Evolutionary conservation across 1,284 basidiomycete genomes (phyloP).

Genomic region (Kalmanozyma brasiliensis): DNA sequence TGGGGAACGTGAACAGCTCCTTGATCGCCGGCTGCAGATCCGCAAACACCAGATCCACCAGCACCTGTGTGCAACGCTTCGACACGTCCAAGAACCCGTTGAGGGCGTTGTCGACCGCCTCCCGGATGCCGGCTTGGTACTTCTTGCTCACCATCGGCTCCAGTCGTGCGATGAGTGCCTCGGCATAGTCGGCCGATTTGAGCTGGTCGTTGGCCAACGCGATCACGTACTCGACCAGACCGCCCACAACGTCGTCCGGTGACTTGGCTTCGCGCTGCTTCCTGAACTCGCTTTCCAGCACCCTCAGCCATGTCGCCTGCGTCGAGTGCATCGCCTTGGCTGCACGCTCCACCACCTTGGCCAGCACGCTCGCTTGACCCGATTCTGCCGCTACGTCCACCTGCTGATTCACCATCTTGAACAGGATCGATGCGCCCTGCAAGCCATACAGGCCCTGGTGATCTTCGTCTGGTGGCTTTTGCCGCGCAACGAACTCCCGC

Average conservation of each 20-base stretch:
- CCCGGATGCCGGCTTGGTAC: slow-evolving; percentile 84
- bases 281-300: slow-evolving; percentile 86
- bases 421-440: slow-evolving; percentile 92
- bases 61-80: slow-evolving; percentile 91
- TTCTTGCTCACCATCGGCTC: slow-evolving; percentile 93
- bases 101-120: slow-evolving; percentile 91
- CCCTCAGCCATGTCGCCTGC: slow-evolving; percentile 87
- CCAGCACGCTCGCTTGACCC: slow-evolving; percentile 90
- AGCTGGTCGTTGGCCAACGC: slow-evolving; percentile 99
- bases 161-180: slow-evolving; percentile 83
- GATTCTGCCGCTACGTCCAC: slow-evolving; percentile 94
- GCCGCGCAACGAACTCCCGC: slow-evolving; percentile 82
- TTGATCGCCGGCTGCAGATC: slow-evolving; percentile 90
- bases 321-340: slow-evolving; percentile 89
- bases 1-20: slow-evolving; percentile 79
- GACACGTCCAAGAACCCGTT: slow-evolving; percentile 98
- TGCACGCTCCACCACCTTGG: slow-evolving; percentile 87
- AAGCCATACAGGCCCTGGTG: slow-evolving; percentile 89
- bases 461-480: slow-evolving; percentile 87
- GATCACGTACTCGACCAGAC: slow-evolving; percentile 94
- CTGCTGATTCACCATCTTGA: slow-evolving; percentile 97
- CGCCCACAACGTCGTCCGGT: slow-evolving; percentile 86
- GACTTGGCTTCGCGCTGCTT: slow-evolving; percentile 80
- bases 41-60: slow-evolving; percentile 94
- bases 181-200: slow-evolving; percentile 92